Evolutionary conservation across 306 rosid genomes (phyloP), one percentile per base, ranked within the genome.

Genomic region (Cicer bijugum): DNA sequence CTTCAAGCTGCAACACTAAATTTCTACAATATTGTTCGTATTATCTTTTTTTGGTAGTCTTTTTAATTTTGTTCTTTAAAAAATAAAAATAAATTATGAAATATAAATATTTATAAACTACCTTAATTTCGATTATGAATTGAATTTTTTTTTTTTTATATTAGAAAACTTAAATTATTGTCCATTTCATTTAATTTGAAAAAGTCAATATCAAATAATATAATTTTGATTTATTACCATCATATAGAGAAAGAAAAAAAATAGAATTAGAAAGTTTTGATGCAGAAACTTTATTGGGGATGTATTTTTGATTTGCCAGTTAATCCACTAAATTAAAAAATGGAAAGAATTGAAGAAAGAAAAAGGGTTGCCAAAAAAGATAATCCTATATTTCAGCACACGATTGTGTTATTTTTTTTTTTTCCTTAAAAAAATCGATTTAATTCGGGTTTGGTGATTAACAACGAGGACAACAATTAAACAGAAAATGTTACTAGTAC

Each of bases 251-350:
- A 63, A 44, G 17, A 16, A 16, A 16, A 16, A 58, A 73, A 48
- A 73, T 48, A 19, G 46, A 50, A 33, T 50, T 58, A 62, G 60
- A 74, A 66, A 43, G 42, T 82, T 68, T 69, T 57, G 82, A 71
- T 67, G 77, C 71, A 73, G 86, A 78, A 74, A 83, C 82, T 51
- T 73, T 35, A 51, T 56, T 66, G 65, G 77, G 58, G 58, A 68
- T 44, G 68, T 50, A 70, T 50, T 82, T 79, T 74, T 72, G 76
- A 38, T 37, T 53, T 82, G 90, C 71, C 86, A 83, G 86, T 67
- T 83, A 82, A 84, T 76, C 48, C 33, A 40, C 11, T 33, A 20
- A 62, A 62, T 80, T 75, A 48, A 67, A 73, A 73, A 67, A 14
- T 67, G 23, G 44, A 75, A 53, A 58, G 64, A 20, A 71, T 23